Conservation (phyloP, 176 grass and related monocot genomes). For the Typha latifolia region DNA sequence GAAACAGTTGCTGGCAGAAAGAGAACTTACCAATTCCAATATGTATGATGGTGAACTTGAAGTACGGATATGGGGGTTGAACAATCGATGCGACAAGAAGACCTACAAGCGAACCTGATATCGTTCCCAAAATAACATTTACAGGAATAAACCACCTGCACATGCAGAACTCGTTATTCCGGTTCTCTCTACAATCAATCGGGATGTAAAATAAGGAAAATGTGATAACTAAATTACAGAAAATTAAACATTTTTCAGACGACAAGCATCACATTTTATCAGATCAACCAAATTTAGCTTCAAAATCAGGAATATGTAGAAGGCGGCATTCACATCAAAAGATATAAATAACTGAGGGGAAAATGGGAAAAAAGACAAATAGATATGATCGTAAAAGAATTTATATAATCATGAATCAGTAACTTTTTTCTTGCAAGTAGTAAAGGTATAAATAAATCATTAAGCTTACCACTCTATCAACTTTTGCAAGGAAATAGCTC, state of each 20-base stretch:
- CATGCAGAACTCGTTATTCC: not conserved
- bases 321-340: not conserved
- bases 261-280: no score
- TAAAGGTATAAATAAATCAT: no score
- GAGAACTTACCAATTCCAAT: conserved; percentile 67
- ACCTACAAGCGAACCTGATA: conserved; percentile 90
- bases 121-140: conserved; percentile 71
- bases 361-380: not conserved
- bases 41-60: conserved; percentile 96
- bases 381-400: not conserved
- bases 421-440: no score
- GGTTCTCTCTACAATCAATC: not conserved
- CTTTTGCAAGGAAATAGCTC: conserved; percentile 79
- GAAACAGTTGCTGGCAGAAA: not conserved
- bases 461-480: conserved; percentile 67
- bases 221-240: no score
- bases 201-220: no score
- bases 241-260: no score
- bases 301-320: not conserved
- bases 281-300: not conserved
- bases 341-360: not conserved
- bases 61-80: conserved; percentile 86
- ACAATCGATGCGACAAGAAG: conserved; percentile 85
- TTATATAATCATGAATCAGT: no score
- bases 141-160: conserved; percentile 99